These are phyloP conservation scores for Microstegium vimineum DNA, from an alignment of 176 grass and related monocot species.

Conservation along the genomic window DNA sequence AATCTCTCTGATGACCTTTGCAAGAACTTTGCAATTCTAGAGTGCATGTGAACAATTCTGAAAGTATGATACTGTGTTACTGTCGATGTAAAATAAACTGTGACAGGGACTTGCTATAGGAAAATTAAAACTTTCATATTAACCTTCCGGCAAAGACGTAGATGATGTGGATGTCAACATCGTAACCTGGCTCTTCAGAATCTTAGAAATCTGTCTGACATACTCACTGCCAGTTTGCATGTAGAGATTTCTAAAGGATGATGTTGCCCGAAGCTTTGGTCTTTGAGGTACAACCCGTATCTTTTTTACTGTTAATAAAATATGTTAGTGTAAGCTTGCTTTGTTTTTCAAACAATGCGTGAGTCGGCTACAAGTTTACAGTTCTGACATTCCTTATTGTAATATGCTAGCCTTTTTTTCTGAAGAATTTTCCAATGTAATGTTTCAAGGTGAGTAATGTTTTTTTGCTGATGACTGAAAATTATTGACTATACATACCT, in stretches of 20 bases:
- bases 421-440: neutral
- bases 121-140: neutral
- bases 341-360: neutral
- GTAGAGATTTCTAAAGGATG: conserved; percentile 73
- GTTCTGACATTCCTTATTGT: neutral
- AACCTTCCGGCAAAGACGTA: conserved; percentile 75
- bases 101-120: neutral
- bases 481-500: conserved; percentile 52
- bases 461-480: neutral
- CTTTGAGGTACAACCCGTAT: conserved; percentile 64
- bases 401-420: neutral
- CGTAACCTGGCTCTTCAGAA: conserved; percentile 77
- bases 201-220: conserved; percentile 73
- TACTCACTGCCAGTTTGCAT: conserved; percentile 81
- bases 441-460: neutral
- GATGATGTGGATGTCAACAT: conserved; percentile 62
- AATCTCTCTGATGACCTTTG: conserved; percentile 47
- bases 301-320: conserved; percentile 67
- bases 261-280: conserved; percentile 59
- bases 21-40: conserved; percentile 74
- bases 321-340: neutral
- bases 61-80: conserved; percentile 19
- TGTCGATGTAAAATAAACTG: neutral
- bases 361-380: neutral
- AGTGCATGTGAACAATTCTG: conserved; percentile 69